A percentile compares a stretch with the other conserved stretches of the same genome.
Evolutionary conservation across 1,284 basidiomycete genomes (phyloP).

Genomic region (Sporisorium scitamineum): DNA sequence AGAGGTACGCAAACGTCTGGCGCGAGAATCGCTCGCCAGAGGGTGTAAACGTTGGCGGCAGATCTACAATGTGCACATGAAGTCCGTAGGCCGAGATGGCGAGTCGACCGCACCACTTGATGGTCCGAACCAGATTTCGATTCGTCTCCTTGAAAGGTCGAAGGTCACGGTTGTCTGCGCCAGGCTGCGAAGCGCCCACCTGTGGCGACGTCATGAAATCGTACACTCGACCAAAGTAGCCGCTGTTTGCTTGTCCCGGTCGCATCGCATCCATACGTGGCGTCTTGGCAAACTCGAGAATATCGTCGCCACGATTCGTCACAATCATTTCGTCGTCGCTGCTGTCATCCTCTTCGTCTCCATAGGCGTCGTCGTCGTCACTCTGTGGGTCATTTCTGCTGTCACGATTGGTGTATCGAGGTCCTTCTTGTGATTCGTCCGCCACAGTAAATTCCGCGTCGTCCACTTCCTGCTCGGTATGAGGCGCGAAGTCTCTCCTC

Average conservation of each 20-base stretch:
- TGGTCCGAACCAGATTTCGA: conserved; percentile 54
- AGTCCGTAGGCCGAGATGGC: conserved; percentile 63
- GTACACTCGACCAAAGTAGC: conserved; percentile 53
- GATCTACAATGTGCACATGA: conserved; percentile 58
- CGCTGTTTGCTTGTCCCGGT: conserved; percentile 32
- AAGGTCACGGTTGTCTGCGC: conserved; percentile 10
- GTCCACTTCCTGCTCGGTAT: background rate
- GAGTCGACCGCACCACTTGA: conserved; percentile 68
- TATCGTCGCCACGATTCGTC: conserved; percentile 61
- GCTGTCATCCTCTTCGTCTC: conserved; percentile 41
- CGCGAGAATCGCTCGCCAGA: conserved; percentile 64
- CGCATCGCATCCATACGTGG: conserved; percentile 42
- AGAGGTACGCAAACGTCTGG: conserved; percentile 67
- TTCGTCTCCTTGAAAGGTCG: conserved; percentile 38
- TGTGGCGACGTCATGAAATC: conserved; percentile 50
- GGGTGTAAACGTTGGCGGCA: conserved; percentile 66
- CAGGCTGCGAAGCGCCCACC: conserved; percentile 27
- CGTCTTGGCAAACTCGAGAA: conserved; percentile 65
- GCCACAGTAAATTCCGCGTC: background rate
- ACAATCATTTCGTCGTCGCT: conserved; percentile 64
- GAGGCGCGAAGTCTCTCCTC: background rate
- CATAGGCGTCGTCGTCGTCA: conserved; percentile 14
- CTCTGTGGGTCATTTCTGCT: background rate
- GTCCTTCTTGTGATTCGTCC: background rate
- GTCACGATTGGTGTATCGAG: background rate